Evolutionary conservation across 2,329 filamentous ascomycete genomes (phyloP), one percentile per base, ranked within the genome.

Genomic region (Botrytis tulipae): DNA sequence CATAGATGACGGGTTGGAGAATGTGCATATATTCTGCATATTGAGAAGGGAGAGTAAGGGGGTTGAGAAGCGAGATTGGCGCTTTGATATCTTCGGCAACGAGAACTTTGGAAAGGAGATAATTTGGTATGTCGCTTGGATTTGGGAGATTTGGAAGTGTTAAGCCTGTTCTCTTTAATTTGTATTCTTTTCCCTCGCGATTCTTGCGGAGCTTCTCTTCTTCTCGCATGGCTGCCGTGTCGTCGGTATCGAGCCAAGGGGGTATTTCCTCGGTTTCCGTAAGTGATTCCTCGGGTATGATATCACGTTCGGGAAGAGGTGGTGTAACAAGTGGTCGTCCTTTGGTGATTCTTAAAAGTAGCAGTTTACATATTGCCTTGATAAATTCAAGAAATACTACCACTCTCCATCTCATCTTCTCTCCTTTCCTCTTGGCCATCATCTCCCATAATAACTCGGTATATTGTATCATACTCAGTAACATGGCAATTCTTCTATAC

Each of bases 371-470:
- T 14, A 96, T 78, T 3, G 95, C 95, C 83, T 98, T 98, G 80
- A 96, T 85, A 0, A 89, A 87, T 83, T 99, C 96, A 35, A 99
- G 85, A 5, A 97, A 81, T 18, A 98, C 90, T 9, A 98, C 90
- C 0, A 97, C 90, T 70, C 93, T 90, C 96, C 96, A 99, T 44
- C 94, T 89, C 40, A 91, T 90, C 82, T 97, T 88, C 62, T 92
- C 94, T 29, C 93, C 93, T 75, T 91, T 91, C 67, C 95, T 88
- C 83, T 97, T 97, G 42, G 95, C 95, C 42, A 92, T 89, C 96
- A 99, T 99, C 82, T 99, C 96, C 88, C 95, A 96, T n/a, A 99
- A 84, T 44, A 99, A 86, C 83, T 99, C 94, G 0, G 95, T 97
- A 81, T 98, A 98, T 78, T 96, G 93, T 40, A 98, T 92, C 84